phyloP scores from a whole-genome alignment of 768 basidiomycete species.

The Tremella mesenterica region DNA sequence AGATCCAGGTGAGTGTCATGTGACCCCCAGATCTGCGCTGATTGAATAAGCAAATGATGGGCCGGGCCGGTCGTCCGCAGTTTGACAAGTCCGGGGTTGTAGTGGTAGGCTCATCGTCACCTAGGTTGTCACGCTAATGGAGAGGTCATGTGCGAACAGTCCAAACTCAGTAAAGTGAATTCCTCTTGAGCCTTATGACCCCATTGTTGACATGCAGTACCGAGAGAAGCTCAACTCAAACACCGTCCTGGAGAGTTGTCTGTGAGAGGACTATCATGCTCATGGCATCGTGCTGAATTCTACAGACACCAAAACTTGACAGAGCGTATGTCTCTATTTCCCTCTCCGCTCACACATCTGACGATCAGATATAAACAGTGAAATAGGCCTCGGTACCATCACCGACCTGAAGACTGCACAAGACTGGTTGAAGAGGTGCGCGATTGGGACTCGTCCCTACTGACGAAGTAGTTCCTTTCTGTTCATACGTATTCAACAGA shows the following conservation, averaged over 20 bases:
- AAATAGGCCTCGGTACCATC: conserved; percentile 81
- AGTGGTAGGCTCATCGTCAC: conserved; percentile 11
- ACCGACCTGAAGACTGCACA: conserved; percentile 60
- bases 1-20: too few species aligned
- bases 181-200: background rate
- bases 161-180: conserved; percentile 23
- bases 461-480: conserved; percentile 66
- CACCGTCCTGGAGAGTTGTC: conserved; percentile 62
- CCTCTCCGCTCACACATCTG: background rate
- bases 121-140: background rate
- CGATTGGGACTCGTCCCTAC: background rate
- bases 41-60: conserved; percentile 92
- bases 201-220: conserved; percentile 12
- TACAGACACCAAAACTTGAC: conserved; percentile 69
- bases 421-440: conserved; percentile 53
- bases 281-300: conserved; percentile 11
- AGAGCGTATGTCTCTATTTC: conserved; percentile 55
- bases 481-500: conserved; percentile 73
- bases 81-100: conserved; percentile 55
- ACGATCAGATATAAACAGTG: conserved; percentile 65
- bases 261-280: conserved; percentile 21
- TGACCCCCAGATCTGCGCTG: too few species aligned
- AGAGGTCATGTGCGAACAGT: conserved; percentile 31
- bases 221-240: conserved; percentile 22
- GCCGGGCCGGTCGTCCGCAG: conserved; percentile 88